phyloP scores from a whole-genome alignment of 768 basidiomycete species.

The Rhodotorula graminis region DNA sequence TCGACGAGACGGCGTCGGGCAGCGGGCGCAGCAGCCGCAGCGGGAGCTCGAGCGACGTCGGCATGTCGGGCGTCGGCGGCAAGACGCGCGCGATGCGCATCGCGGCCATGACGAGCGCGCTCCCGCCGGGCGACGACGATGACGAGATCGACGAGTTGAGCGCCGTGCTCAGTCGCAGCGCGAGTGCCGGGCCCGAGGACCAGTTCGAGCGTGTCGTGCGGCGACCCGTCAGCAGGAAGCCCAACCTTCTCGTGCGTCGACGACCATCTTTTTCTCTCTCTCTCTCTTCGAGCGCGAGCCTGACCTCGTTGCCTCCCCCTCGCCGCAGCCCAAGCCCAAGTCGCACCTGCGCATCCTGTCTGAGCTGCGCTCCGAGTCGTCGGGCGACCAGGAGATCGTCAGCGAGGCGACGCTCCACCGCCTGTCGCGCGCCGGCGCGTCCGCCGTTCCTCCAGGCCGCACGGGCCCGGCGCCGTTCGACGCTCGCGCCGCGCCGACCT shows the following conservation, averaged over 20 bases:
- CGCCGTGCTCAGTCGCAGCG: conserved; percentile 20
- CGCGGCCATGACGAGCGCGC: background rate
- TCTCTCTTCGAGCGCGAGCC: too few relatives aligned
- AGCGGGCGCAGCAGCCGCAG: conserved; percentile 21
- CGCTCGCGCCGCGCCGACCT: background rate
- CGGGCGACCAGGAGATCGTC: conserved; percentile 38
- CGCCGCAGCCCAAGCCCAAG: conserved; percentile 38
- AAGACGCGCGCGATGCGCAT: background rate
- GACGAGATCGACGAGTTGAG: conserved; percentile 30
- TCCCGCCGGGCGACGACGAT: conserved; percentile 17
- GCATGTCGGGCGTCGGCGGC: too few relatives aligned
- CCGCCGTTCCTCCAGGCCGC: conserved; percentile 22
- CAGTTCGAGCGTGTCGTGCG: conserved; percentile 10
- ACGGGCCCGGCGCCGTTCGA: background rate
- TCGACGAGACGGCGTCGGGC: conserved; percentile 11
- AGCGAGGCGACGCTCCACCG: conserved; percentile 41
- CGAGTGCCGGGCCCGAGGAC: conserved; percentile 15
- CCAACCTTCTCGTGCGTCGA: conserved; percentile 30
- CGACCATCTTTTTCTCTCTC: too few relatives aligned
- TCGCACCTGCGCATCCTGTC: conserved; percentile 39
- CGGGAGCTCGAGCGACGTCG: conserved; percentile 11
- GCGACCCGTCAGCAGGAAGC: conserved; percentile 18
- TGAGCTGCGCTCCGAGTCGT: conserved; percentile 26
- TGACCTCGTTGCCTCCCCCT: too few relatives aligned
- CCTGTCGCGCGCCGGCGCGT: conserved; percentile 26